Base-by-base conservation (phyloP, 441 rosid genomes). In the Aquilaria agallochum region DNA sequence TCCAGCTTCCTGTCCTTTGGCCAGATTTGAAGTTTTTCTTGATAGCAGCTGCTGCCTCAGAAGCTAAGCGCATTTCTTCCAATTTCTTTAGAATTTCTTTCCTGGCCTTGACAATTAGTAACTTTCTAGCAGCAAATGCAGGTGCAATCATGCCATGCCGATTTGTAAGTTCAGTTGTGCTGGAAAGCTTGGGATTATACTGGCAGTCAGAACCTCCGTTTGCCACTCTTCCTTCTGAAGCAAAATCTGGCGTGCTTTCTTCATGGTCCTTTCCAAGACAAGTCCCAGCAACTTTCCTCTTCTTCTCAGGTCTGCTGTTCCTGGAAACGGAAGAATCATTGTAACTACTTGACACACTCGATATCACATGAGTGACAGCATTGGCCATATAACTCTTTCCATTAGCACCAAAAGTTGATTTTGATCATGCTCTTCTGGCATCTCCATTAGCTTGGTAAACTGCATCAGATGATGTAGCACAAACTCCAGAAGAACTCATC, bases 101-200 rank as follows among this genome's bases (percentile, higher is more conserved):
- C 81, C 82, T 86, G 20, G 96, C 99, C 74, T 83, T 94, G 66
- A 81, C 88, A 61, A 91, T 78, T 77, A 94, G 75, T 74, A 86
- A 71, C 74, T 86, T 91, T 74, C 96, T 82, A 42, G 84, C 87
- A 82, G 91, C 99, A 79, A 89, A 80, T 63, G 80, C 80, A 44
- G 96, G 86, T 6, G 83, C 79, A 72, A 74, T 62, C 36, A 83
- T 74, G 74, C 78, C 68, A 15, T 90, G 83, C 62, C 68, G 83
- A 44, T 64, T 58, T 44, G 80, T 68, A 58, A 67, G 71, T 69
- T 87, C 90, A 71, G 60, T 78, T 60, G 86, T 71, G 63, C 27
- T 50, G 45, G 83, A 59, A 65, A 72, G 70, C 80, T 83, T 87
- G 48, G 74, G 67, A 46, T 84, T 89, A 2, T 52, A 67, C 63